Base-by-base conservation (phyloP, 2,329 filamentous ascomycete species). In the Pseudocercospora eumusae region DNA sequence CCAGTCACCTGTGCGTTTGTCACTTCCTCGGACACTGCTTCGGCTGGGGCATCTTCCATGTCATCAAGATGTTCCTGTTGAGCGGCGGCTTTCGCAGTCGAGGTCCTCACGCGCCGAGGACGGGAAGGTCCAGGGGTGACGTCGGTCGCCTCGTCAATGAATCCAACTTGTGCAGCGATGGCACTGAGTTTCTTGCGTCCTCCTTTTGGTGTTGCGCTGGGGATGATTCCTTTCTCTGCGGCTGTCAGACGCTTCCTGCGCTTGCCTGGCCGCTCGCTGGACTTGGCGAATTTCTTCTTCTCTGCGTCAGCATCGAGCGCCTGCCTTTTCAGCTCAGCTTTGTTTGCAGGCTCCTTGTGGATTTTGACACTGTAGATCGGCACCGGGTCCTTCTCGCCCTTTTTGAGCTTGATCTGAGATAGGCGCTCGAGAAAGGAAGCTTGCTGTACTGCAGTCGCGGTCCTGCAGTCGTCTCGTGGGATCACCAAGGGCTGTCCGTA, bases 361-460 rank as follows among this genome's bases (percentile, higher is more conserved):
- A 62, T 55, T 59, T 65, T 69, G 57, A 75, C 64, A 28, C 63
- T 66, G 52, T 67, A 63, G 33, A 73, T 59, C 8, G 74, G 73
- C 13, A 76, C 68, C 4, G 64, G 65, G 59, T 76, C 74, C 0
- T 62, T 67, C 36, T 80, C 78, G 40, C 78, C 78, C 59, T 75
- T 74, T 60, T 73, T 74, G 3, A 72, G 72, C 64, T 81, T 81
- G 28, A 76, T 74, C 15, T 74, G 71, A 21, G 78, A 78, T 15
- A 80, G 61, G 20, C 69, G 72, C 52, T 75, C 73, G 1, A 81
- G 69, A 63, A 81, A 81, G 27, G 71, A 71, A 2, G 73, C 73
- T 28, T 78, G 72, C 2, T 64, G 59, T 23, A 70, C 61, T 5
- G 60, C 61, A 11, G 58, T 62, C 15, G 62, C 42, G 27, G 66